These are phyloP conservation scores for Tetrapyrgos nigripes DNA, from an alignment of 1,284 basidiomycete species.

Conservation along the genomic window DNA sequence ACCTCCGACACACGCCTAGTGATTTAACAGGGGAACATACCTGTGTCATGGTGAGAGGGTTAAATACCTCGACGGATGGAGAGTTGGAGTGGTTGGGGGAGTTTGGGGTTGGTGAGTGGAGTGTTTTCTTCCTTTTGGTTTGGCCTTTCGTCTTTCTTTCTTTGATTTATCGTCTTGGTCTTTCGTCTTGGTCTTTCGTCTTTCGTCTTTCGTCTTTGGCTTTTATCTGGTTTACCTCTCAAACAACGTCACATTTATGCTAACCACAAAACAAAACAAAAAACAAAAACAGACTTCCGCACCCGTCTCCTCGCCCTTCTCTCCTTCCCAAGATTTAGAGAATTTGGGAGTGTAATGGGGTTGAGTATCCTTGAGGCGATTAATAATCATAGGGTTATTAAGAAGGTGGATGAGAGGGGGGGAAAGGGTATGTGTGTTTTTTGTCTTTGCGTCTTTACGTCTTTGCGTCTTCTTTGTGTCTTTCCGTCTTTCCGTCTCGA, in stretches of 20 bases:
- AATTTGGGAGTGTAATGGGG: slow-evolving; percentile 88
- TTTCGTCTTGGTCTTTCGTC: no score
- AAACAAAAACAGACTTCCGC: slow-evolving; percentile 88
- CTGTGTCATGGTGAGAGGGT: slow-evolving; percentile 88
- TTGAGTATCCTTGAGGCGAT: slow-evolving; percentile 90
- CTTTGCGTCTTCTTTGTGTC: background rate
- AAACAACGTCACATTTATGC: background rate
- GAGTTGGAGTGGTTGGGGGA: slow-evolving; percentile 87
- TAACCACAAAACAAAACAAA: no score
- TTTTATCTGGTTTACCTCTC: background rate
- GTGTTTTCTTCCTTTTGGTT: background rate
- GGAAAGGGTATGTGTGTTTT: slow-evolving; percentile 46
- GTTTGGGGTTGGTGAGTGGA: slow-evolving; percentile 81
- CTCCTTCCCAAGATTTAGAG: slow-evolving; percentile 90
- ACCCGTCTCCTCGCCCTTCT: slow-evolving; percentile 89
- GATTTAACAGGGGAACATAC: slow-evolving; percentile 97
- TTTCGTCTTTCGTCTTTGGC: background rate
- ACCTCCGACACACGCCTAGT: slow-evolving; percentile 92
- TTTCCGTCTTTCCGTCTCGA: no score
- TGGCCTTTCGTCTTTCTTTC: slow-evolving; percentile 4
- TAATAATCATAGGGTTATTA: slow-evolving; percentile 63
- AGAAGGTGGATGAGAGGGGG: slow-evolving; percentile 49
- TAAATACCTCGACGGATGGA: slow-evolving; percentile 71
- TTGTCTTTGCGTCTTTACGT: slow-evolving; percentile 2
- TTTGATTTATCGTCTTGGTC: no score